Conservation (phyloP, 1,284 basidiomycete genomes). For the Termitomyces sp. region DNA sequence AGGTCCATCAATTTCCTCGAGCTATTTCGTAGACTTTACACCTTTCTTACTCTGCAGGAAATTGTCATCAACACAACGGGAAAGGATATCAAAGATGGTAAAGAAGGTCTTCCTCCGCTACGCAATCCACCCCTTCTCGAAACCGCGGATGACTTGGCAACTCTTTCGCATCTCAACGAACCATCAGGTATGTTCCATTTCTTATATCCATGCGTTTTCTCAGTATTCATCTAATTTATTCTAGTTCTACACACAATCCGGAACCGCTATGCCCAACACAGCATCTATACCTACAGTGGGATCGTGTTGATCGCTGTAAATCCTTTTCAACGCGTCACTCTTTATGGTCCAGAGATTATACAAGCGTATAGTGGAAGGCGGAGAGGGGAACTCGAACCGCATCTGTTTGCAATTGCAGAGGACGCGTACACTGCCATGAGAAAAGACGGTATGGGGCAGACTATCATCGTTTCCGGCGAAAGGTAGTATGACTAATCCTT, state of each 20-base stretch:
- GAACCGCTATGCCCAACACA: conserved; percentile 94
- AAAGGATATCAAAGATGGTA: conserved; percentile 71
- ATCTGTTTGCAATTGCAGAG: conserved; percentile 98
- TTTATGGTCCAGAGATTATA: conserved; percentile 95
- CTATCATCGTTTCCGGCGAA: conserved; percentile 98
- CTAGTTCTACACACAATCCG: conserved; percentile 94
- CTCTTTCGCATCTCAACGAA: conserved; percentile 96
- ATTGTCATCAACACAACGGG: conserved; percentile 71
- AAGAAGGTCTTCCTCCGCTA: conserved; percentile 81
- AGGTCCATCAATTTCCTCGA: conserved; percentile 43
- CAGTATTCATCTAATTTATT: conserved; percentile 2
- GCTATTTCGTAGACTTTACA: conserved; percentile 6
- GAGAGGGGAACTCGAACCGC: conserved; percentile 95
- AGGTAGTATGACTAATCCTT: conserved; percentile 47
- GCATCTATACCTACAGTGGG: conserved; percentile 98
- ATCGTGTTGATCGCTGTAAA: conserved; percentile 98
- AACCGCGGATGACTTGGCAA: conserved; percentile 96
- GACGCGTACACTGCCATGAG: conserved; percentile 99
- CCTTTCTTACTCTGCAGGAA: conserved; percentile 47
- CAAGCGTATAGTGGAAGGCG: conserved; percentile 93
- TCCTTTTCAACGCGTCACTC: conserved; percentile 91
- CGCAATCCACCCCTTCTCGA: conserved; percentile 96
- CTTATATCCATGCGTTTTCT: background rate
- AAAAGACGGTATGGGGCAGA: conserved; percentile 92
- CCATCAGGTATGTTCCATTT: conserved; percentile 70